Evolutionary conservation across 495 filamentous ascomycete genomes (phyloP).

Genomic region (Baudoinia panamericana): DNA sequence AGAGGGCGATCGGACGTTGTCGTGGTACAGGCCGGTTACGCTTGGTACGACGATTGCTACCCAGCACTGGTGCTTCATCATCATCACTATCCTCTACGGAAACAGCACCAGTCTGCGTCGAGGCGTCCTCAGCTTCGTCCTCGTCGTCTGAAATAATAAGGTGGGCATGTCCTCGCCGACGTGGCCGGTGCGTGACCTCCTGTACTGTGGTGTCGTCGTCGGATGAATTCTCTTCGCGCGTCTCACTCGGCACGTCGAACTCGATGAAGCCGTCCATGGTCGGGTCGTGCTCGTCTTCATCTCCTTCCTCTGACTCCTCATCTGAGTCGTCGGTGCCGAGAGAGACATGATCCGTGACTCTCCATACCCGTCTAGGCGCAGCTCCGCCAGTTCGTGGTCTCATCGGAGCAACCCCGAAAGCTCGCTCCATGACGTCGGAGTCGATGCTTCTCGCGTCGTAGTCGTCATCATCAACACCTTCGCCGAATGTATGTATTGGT

Average conservation of each 20-base stretch:
- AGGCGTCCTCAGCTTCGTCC: slow-evolving; percentile 9
- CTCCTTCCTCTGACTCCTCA: slow-evolving; percentile 25
- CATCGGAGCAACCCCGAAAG: not conserved
- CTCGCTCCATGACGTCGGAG: not conserved
- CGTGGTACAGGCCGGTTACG: not conserved
- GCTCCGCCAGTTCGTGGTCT: not conserved
- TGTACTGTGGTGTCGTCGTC: slow-evolving; percentile 5
- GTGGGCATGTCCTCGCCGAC: not conserved
- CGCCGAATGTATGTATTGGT: too few species aligned
- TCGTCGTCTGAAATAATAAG: slow-evolving; percentile 16
- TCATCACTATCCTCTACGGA: slow-evolving; percentile 3
- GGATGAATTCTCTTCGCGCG: not conserved
- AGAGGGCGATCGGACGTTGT: slow-evolving; percentile 3
- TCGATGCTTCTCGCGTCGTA: slow-evolving; percentile 14
- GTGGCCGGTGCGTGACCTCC: not conserved
- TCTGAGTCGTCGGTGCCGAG: too few species aligned
- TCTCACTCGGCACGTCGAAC: slow-evolving; percentile 12
- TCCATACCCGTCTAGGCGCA: slow-evolving; percentile 17
- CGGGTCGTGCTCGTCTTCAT: slow-evolving; percentile 25
- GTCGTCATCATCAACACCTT: slow-evolving; percentile 23
- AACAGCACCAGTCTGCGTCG: not conserved
- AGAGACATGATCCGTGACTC: too few species aligned
- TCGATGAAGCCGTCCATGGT: slow-evolving; percentile 28
- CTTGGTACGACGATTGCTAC: slow-evolving; percentile 6
- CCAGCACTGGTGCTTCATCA: slow-evolving; percentile 11